Evolutionary conservation across 139 green algal species (phyloP).

Genomic region (Tetradesmus lagerheimii): DNA sequence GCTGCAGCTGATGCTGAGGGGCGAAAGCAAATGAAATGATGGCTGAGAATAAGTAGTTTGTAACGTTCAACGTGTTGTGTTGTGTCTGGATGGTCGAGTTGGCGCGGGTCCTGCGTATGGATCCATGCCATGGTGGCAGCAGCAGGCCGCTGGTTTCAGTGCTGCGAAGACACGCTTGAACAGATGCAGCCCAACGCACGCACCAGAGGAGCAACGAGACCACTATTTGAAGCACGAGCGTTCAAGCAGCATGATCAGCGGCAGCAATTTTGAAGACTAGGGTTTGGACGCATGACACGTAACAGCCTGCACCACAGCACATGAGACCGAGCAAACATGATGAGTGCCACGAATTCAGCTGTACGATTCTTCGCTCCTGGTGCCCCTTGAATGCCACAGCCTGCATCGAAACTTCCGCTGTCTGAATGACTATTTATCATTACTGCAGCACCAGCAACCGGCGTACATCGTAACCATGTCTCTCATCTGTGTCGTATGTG

Average conservation of each 20-base stretch:
- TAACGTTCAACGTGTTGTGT: background rate
- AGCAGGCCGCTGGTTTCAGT: background rate
- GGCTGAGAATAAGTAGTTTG: background rate
- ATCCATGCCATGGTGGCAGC: background rate
- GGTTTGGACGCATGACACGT: background rate
- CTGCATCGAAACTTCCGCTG: background rate
- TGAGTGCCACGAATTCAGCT: too few relatives aligned
- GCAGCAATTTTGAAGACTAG: background rate
- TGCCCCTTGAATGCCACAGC: background rate
- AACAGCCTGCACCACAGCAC: background rate
- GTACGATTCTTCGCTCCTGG: too few relatives aligned
- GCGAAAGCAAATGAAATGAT: background rate
- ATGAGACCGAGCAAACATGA: too few relatives aligned
- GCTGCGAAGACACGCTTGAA: background rate
- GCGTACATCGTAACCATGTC: too few relatives aligned
- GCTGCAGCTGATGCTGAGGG: slow-evolving; percentile 36
- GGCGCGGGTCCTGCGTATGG: too few relatives aligned
- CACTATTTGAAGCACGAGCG: too few relatives aligned
- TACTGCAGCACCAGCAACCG: too few relatives aligned
- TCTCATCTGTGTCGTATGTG: background rate
- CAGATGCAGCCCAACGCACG: too few relatives aligned
- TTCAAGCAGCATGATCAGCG: too few relatives aligned
- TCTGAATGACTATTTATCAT: too few relatives aligned
- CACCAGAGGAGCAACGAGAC: too few relatives aligned
- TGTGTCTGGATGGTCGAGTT: background rate